phyloP scores from a whole-genome alignment of 2,329 filamentous ascomycete species.

The Ophiostoma sp. region DNA sequence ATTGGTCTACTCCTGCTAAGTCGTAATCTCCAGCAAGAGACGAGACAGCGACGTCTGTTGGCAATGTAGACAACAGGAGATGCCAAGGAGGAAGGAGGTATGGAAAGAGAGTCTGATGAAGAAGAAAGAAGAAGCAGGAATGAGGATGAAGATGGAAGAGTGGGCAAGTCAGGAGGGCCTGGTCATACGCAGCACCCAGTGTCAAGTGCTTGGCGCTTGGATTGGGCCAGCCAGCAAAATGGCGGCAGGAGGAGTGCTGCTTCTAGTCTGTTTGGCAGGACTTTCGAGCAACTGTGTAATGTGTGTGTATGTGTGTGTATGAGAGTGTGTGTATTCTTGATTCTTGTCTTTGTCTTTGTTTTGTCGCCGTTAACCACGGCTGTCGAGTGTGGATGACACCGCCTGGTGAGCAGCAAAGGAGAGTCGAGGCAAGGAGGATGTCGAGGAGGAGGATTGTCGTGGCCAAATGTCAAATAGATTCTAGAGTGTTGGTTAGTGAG shows the following conservation, averaged over 20 bases:
- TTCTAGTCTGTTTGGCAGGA: slow-evolving; percentile 1
- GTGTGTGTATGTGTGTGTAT: background rate
- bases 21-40: background rate
- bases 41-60: background rate
- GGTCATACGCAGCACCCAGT: background rate
- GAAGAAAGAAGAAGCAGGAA: background rate
- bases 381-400: slow-evolving; percentile 16
- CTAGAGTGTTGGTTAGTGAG: background rate
- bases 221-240: slow-evolving; percentile 21
- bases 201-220: slow-evolving; percentile 14
- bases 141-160: slow-evolving; percentile 1
- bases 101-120: background rate
- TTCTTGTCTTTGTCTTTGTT: background rate
- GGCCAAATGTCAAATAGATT: background rate
- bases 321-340: background rate
- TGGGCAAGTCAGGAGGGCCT: slow-evolving; percentile 13
- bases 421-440: slow-evolving; percentile 17
- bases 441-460: slow-evolving; percentile 5
- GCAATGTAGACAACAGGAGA: background rate
- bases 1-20: background rate
- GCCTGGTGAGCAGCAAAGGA: slow-evolving; percentile 14
- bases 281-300: background rate
- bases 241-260: slow-evolving; percentile 18
- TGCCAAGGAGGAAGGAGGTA: background rate
- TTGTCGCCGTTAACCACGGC: slow-evolving; percentile 19